Conservation (phyloP, 345 rosid species). For the Populus ilicifolia region DNA sequence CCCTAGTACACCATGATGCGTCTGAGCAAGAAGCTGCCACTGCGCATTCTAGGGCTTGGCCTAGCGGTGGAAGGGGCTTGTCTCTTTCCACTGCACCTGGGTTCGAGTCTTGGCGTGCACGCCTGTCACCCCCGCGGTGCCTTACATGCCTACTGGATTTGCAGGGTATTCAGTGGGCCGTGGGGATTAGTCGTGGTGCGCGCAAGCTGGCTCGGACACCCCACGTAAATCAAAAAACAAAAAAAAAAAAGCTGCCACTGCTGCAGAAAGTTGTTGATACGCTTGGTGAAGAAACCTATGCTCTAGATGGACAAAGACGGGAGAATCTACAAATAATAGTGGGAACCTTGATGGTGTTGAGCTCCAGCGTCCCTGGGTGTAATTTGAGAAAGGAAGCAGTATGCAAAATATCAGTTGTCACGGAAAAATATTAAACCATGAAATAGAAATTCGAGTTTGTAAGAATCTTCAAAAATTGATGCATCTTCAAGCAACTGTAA, state of each 20-base stretch:
- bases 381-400: not conserved
- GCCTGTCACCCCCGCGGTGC: no score
- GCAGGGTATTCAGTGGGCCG: no score
- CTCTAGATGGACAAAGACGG: slow-evolving; percentile 8
- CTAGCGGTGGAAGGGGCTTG: no score
- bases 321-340: not conserved
- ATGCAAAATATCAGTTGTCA: not conserved
- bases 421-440: not conserved
- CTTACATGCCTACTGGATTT: no score
- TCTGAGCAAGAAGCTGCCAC: slow-evolving; percentile 6
- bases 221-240: no score
- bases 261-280: slow-evolving; percentile 7
- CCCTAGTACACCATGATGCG: not conserved
- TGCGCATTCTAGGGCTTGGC: no score
- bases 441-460: no score
- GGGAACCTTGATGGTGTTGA: not conserved
- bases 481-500: not conserved
- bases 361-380: not conserved
- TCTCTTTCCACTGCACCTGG: no score
- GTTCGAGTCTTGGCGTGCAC: no score
- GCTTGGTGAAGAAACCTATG: slow-evolving; percentile 8
- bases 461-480: not conserved
- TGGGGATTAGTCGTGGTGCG: no score
- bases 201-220: no score
- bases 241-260: not conserved